These are phyloP conservation scores for Dictyostelium brefeldianum DNA, from an alignment of 78 protist genomes.

Conservation along the genomic window DNA sequence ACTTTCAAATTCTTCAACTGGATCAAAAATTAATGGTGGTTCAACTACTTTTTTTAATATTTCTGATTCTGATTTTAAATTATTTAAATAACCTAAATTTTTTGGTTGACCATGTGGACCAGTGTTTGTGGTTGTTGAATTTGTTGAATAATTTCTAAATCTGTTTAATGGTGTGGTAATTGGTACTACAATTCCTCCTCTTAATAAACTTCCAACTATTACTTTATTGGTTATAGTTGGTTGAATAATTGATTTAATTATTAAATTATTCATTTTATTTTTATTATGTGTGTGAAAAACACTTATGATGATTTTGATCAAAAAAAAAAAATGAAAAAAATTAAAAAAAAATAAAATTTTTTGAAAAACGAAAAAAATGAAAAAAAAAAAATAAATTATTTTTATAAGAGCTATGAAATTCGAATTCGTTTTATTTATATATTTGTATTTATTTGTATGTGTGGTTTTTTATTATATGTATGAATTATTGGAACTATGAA, in stretches of 20 bases:
- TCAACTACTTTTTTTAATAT: background rate
- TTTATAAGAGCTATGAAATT: too few relatives aligned
- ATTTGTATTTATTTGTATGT: too few relatives aligned
- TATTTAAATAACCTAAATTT: background rate
- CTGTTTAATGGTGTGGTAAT: background rate
- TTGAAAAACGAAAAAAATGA: too few relatives aligned
- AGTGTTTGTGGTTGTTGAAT: background rate
- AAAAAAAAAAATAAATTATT: too few relatives aligned
- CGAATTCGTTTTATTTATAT: too few relatives aligned
- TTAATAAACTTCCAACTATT: background rate
- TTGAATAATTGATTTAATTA: background rate
- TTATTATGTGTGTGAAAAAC: too few relatives aligned
- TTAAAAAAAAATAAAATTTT: too few relatives aligned
- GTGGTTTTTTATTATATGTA: too few relatives aligned
- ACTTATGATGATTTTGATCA: too few relatives aligned
- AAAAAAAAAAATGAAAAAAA: too few relatives aligned
- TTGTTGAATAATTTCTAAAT: background rate
- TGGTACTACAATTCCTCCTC: background rate
- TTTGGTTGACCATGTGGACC: background rate
- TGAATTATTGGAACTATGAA: too few relatives aligned
- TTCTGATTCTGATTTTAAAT: background rate
- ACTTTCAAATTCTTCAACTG: background rate
- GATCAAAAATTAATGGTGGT: background rate
- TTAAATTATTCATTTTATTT: too few relatives aligned
- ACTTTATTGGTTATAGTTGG: background rate